These are phyloP conservation scores for Leccinellum rugosiceps DNA, from an alignment of 768 basidiomycete genomes.

Conservation along the genomic window DNA sequence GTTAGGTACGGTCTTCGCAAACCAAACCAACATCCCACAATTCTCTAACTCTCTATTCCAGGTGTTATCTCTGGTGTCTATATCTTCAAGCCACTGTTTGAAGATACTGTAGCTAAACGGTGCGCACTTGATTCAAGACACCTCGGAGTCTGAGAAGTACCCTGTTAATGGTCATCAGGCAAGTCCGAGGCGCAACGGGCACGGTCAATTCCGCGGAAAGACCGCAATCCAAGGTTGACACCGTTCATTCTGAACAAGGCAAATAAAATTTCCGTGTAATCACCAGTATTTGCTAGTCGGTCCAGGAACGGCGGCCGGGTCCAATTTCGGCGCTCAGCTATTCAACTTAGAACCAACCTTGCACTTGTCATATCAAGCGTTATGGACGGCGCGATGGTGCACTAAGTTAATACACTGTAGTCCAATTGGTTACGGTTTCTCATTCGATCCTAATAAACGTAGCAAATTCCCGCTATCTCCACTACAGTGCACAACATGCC, in stretches of 20 bases:
- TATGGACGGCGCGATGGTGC: slow-evolving; percentile 12
- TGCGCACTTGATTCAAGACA: slow-evolving; percentile 3
- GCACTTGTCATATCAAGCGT: neutral
- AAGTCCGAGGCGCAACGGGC: neutral
- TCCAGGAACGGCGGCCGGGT: neutral
- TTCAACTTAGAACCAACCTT: neutral
- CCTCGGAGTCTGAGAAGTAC: neutral
- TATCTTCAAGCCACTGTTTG: slow-evolving; percentile 55
- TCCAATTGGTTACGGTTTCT: slow-evolving; percentile 4
- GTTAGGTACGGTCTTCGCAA: slow-evolving; percentile 42
- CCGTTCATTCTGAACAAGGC: slow-evolving; percentile 1
- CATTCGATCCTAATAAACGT: slow-evolving; percentile 20
- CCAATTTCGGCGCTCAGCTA: neutral
- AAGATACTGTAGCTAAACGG: slow-evolving; percentile 12
- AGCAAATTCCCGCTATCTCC: slow-evolving; percentile 31
- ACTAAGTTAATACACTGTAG: slow-evolving; percentile 12
- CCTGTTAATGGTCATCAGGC: slow-evolving; percentile 10
- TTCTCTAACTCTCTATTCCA: slow-evolving; percentile 23
- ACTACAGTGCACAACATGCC: slow-evolving; percentile 5
- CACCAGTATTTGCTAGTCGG: neutral
- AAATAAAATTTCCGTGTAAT: slow-evolving; percentile 7
- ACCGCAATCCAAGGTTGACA: neutral
- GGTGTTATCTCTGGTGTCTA: slow-evolving; percentile 64
- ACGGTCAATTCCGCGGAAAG: neutral
- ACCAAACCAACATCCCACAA: neutral